Conservation (phyloP, 73 alveolate species). For the Paramecium caudatum region DNA sequence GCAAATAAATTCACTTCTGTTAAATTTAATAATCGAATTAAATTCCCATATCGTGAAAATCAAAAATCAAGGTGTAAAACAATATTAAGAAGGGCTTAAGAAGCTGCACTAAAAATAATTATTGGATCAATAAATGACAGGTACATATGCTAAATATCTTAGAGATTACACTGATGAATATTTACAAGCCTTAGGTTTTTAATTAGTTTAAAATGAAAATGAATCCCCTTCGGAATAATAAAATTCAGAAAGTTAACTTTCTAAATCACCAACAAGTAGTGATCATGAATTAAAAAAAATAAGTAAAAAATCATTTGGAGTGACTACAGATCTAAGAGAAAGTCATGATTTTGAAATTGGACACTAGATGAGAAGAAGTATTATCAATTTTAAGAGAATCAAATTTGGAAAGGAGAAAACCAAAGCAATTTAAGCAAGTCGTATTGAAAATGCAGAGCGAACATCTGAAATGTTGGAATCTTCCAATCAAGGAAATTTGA, state of each 20-base stretch:
- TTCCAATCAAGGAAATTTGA: too few relatives aligned
- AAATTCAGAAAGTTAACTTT: background rate
- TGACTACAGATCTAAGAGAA: background rate
- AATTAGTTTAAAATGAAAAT: slow-evolving; percentile 6
- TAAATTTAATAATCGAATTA: slow-evolving; percentile 31
- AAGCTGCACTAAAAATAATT: background rate
- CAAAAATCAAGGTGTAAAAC: background rate
- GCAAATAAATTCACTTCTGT: background rate
- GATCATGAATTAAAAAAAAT: background rate
- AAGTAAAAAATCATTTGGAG: background rate
- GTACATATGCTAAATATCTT: slow-evolving; percentile 1
- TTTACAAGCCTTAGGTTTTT: slow-evolving; percentile 33
- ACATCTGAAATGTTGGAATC: background rate
- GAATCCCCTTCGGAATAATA: background rate
- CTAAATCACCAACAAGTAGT: slow-evolving; percentile 9
- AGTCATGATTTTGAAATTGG: background rate
- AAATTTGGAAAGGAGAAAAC: slow-evolving; percentile 16
- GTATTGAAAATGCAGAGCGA: background rate
- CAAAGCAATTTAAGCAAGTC: background rate
- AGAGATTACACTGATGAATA: slow-evolving; percentile 56
- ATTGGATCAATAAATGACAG: background rate
- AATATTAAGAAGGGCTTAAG: background rate
- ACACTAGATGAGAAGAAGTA: background rate
- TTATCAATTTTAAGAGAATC: background rate
- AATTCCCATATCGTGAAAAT: slow-evolving; percentile 30